These are phyloP conservation scores for Hericium coralloides DNA, from an alignment of 768 basidiomycete species.

Conservation along the genomic window DNA sequence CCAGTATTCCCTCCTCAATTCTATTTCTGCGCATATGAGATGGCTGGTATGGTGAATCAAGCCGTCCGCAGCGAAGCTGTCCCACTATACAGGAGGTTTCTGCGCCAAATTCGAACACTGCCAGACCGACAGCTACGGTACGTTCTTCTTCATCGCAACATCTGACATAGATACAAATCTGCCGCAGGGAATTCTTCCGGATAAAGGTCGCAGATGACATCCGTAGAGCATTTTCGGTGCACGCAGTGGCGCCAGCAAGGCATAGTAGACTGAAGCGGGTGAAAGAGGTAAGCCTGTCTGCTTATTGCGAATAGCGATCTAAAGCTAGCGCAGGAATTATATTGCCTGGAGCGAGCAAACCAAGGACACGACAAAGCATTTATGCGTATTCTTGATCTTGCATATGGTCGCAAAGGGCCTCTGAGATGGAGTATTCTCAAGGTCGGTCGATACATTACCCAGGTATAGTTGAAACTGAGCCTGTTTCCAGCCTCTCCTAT, in stretches of 20 bases:
- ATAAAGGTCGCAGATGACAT: conserved; percentile 52
- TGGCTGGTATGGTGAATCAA: no score
- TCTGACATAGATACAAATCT: neutral
- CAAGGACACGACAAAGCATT: conserved; percentile 40
- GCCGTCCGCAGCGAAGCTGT: conserved; percentile 4
- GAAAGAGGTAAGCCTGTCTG: conserved; percentile 33
- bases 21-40: no score
- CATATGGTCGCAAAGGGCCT: conserved; percentile 71
- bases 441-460: conserved; percentile 29
- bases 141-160: neutral
- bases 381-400: conserved; percentile 49
- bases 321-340: conserved; percentile 36
- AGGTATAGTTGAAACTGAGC: conserved; percentile 1
- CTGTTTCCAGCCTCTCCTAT: conserved; percentile 42
- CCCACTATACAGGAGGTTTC: conserved; percentile 31
- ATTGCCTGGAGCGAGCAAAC: conserved; percentile 46
- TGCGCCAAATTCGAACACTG: conserved; percentile 33
- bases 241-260: conserved; percentile 21
- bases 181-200: conserved; percentile 52
- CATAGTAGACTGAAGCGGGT: conserved; percentile 39
- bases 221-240: conserved; percentile 33
- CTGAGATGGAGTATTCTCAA: conserved; percentile 60
- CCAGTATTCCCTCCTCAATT: no score
- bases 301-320: neutral
- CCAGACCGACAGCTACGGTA: conserved; percentile 42